Percentiles rank a stretch among this genome's conserved stretches.
These are phyloP conservation scores for Arthrinium puccinioides DNA, from an alignment of 2,329 filamentous ascomycete species.

Conservation along the genomic window DNA sequence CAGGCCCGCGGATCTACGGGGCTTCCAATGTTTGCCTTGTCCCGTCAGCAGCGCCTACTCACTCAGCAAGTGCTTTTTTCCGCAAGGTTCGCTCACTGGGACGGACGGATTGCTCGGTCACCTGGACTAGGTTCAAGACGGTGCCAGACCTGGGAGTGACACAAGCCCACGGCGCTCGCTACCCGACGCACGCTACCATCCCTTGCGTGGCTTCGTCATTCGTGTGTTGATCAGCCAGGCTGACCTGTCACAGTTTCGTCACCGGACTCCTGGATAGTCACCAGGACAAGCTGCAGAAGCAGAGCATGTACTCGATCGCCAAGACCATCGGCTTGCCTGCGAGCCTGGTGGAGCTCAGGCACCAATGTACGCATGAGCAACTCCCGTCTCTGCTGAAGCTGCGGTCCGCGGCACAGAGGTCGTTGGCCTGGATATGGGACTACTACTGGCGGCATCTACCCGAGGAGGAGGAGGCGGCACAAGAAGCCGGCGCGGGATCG, in stretches of 20 bases:
- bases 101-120: no score
- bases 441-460: constrained; percentile 68
- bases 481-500: constrained; percentile 2
- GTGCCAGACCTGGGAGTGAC: no score
- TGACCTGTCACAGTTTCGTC: constrained; percentile 52
- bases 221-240: neutral
- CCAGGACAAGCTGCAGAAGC: constrained; percentile 58
- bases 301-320: constrained; percentile 67
- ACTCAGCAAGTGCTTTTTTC: no score
- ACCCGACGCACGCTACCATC: no score
- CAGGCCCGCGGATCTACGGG: no score
- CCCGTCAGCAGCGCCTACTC: no score
- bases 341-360: constrained; percentile 80
- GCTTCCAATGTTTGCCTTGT: no score
- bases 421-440: constrained; percentile 79
- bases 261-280: constrained; percentile 72
- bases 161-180: no score
- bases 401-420: constrained; percentile 60
- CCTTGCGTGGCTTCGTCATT: neutral
- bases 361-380: constrained; percentile 86
- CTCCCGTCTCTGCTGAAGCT: constrained; percentile 70
- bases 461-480: constrained; percentile 1
- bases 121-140: no score
- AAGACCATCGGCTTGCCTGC: constrained; percentile 62
- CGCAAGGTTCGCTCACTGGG: no score